A percentile compares a stretch with the other conserved stretches of the same genome.
Evolutionary conservation across 345 rosid genomes (phyloP).

Genomic region (Populus euphratica): DNA sequence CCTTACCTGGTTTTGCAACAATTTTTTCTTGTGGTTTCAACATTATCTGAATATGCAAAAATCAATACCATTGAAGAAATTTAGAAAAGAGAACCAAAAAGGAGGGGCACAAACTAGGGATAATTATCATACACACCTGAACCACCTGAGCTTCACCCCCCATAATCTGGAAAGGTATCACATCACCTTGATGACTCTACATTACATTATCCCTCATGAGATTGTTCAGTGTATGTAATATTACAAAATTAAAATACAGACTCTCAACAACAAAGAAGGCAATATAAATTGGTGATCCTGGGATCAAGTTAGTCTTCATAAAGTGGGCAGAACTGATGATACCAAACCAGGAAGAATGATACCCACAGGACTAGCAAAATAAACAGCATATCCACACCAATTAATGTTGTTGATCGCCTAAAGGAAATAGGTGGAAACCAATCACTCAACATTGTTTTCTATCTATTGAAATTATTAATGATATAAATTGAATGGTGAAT

Average conservation of each 20-base stretch:
- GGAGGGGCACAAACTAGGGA: neutral
- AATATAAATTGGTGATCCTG: neutral
- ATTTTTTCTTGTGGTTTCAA: slow-evolving; percentile 84
- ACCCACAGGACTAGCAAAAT: neutral
- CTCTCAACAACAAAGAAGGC: neutral
- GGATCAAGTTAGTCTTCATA: slow-evolving; percentile 9
- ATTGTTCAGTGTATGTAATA: neutral
- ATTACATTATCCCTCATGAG: slow-evolving; percentile 17
- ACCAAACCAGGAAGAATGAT: neutral
- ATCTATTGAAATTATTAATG: neutral
- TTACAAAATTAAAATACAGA: neutral
- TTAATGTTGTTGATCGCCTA: neutral
- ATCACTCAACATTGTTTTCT: neutral
- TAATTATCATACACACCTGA: slow-evolving; percentile 52
- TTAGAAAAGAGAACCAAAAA: neutral
- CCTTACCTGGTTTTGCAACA: slow-evolving; percentile 80
- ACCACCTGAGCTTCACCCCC: slow-evolving; percentile 99
- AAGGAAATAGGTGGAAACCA: neutral
- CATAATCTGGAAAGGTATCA: slow-evolving; percentile 85
- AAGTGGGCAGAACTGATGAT: neutral
- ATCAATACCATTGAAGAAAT: slow-evolving; percentile 5
- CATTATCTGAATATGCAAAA: slow-evolving; percentile 64
- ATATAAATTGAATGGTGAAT: neutral
- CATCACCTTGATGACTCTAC: slow-evolving; percentile 81
- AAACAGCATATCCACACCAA: neutral